Evolutionary conservation across 345 rosid species (phyloP), one percentile per base, ranked within the genome.

Genomic region (Combretum micranthum): DNA sequence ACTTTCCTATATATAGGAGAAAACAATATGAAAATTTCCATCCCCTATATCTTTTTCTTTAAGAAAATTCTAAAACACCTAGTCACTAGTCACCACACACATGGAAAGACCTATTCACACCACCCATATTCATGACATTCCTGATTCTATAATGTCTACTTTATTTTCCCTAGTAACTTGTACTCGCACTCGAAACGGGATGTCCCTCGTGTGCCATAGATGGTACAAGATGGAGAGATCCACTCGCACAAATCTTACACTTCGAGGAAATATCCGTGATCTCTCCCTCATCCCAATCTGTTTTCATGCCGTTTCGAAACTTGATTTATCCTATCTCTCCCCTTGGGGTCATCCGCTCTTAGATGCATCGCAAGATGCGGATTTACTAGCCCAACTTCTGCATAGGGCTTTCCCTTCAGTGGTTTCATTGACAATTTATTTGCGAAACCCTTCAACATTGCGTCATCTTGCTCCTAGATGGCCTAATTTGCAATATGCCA

Each of bases 161-260:
- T 61, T 73, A 12, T 19, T 61, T 7, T 57, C 67, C 8, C 52
- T 60, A 16, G n/a, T 73, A 48, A 47, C 57, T 42, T 69, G 64
- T 46, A 68, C 64, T 1, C 67, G 64, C 16, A 49, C 70, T 16
- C 42, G 67, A 19, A 73, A 68, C 48, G 43, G 64, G 3, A 21
- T 68, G 21, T 64, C 70, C 20, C 55, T 64, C 8, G 64, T 53
- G 13, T 59, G 52, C 67, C 59, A 45, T 11, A 68, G 68, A n/a
- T 64, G 64, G 66, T 52, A 50, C 15, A 13, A 56, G 10, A 53
- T 68, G 1, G 77, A 72, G 55, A 47, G 70, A 26, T 23, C 70
- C 39, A 72, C 77, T 19, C 70, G 73, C 67, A 59, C 69, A 45
- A 51, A 57, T 48, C 70, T 73, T 46, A 47, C 69, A 15, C 70